Evolutionary conservation across 1,284 basidiomycete species (phyloP).

Genomic region (Nidula niveotomentosa): DNA sequence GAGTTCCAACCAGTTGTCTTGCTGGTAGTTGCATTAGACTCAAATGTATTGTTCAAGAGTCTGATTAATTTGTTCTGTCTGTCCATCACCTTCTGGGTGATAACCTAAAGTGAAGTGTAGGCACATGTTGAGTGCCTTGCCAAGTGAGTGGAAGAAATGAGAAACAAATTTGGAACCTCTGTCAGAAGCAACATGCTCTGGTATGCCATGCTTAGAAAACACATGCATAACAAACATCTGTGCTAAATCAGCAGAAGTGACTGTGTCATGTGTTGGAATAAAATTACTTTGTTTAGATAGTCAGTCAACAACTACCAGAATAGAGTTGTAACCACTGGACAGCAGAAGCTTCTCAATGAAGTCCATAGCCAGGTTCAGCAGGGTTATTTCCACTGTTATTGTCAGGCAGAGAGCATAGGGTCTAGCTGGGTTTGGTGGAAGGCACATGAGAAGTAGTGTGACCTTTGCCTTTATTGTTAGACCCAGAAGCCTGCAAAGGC

Average conservation of each 20-base stretch:
- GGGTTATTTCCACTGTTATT: too few relatives aligned
- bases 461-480: too few relatives aligned
- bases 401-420: too few relatives aligned
- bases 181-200: slow-evolving; percentile 25
- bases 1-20: slow-evolving; percentile 33
- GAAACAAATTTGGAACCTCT: slow-evolving; percentile 10
- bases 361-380: too few relatives aligned
- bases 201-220: slow-evolving; percentile 23
- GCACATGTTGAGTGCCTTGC: slow-evolving; percentile 11
- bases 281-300: slow-evolving; percentile 15
- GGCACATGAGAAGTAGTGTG: too few relatives aligned
- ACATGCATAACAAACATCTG: slow-evolving; percentile 25
- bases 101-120: slow-evolving; percentile 20
- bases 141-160: slow-evolving; percentile 9
- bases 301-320: not conserved
- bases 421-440: too few relatives aligned
- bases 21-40: slow-evolving; percentile 29
- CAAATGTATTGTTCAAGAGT: slow-evolving; percentile 34
- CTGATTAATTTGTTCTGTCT: slow-evolving; percentile 42
- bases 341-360: slow-evolving; percentile 2
- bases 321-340: not conserved
- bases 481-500: too few relatives aligned
- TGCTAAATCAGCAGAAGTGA: slow-evolving; percentile 26
- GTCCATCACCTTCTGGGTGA: slow-evolving; percentile 43
- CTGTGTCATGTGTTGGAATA: slow-evolving; percentile 26